These are phyloP conservation scores for Xylogone sp. DNA, from an alignment of 2,329 filamentous ascomycete genomes.

Conservation along the genomic window DNA sequence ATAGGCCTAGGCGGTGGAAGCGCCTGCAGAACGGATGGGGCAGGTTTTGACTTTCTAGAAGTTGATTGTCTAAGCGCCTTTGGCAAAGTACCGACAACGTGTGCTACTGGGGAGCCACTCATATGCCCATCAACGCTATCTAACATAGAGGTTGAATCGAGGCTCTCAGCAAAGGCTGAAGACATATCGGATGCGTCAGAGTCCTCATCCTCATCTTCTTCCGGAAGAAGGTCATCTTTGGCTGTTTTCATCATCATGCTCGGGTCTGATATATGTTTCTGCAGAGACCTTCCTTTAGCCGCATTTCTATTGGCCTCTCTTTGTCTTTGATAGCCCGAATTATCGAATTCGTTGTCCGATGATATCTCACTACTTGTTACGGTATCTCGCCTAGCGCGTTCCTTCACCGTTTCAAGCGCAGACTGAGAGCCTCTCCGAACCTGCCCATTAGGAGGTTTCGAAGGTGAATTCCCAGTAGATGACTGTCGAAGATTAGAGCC, in stretches of 20 bases:
- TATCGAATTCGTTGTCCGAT: slow-evolving; percentile 75
- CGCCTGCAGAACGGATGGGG: slow-evolving; percentile 55
- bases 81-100: slow-evolving; percentile 61
- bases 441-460: slow-evolving; percentile 34
- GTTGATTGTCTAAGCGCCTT: slow-evolving; percentile 58
- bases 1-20: slow-evolving; percentile 66
- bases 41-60: slow-evolving; percentile 59
- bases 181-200: slow-evolving; percentile 61
- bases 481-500: slow-evolving; percentile 58
- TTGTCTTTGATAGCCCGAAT: slow-evolving; percentile 60
- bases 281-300: slow-evolving; percentile 49
- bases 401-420: slow-evolving; percentile 65
- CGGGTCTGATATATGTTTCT: slow-evolving; percentile 50
- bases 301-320: slow-evolving; percentile 58
- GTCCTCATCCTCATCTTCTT: slow-evolving; percentile 45
- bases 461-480: slow-evolving; percentile 72
- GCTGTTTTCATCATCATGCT: slow-evolving; percentile 28
- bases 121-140: slow-evolving; percentile 58
- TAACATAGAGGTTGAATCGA: slow-evolving; percentile 69
- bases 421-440: slow-evolving; percentile 66
- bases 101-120: slow-evolving; percentile 49
- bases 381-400: slow-evolving; percentile 68
- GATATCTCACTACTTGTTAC: slow-evolving; percentile 81
- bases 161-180: slow-evolving; percentile 62
- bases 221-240: slow-evolving; percentile 45